Base-by-base conservation (phyloP, 2,329 filamentous ascomycete genomes). In the Microdochium trichocladiopsis region DNA sequence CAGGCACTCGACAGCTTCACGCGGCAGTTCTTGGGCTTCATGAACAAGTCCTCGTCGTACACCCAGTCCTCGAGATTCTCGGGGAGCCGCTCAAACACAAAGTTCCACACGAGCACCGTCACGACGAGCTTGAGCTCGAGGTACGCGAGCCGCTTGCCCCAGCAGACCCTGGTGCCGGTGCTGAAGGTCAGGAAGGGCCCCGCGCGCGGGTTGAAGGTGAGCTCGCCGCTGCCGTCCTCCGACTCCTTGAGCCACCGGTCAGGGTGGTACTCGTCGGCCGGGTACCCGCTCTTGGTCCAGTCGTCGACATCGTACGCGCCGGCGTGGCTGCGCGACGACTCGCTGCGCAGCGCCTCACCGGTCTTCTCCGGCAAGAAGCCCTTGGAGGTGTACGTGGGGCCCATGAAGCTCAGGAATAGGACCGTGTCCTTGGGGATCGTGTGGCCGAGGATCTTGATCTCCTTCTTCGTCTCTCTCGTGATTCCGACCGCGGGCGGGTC, bases 361-460 rank as follows among this genome's bases (percentile, higher is more conserved):
- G 68, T 56, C 1, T 47, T 49, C n/a, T 55, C 55, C 25, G 55
- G 31, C 23, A 22, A 3, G 2, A 66, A 50, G 4, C 62, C 53
- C 6, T 58, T 55, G 18, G 49, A 51, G 18, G 53, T 28, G 49
- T 62, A 59, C 25, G 59, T 47, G 3, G 58, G 56, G 2, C 60
- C 58, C 23, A 50, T 52, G 12, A 47, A 51, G 24, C 66, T 31
- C 14, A 69, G 47, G 25, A 66, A 56, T 2, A 72, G 56, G 31
- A 62, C 57, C 1, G 69, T 71, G 2, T 68, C 68, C 36, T 67
- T 68, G 1, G 69, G 69, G 16, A 73, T 65, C 25, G 33, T 55
- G 25, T 65, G 56, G 3, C 69, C 69, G 1, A 72, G 56, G 3
- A 73, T 49, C 2, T 58, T 52, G 1, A 64, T 61, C 45, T 70